These are phyloP conservation scores for Stephanodiscus minutulus DNA, from an alignment of 108 stramenopile genomes.

Conservation along the genomic window DNA sequence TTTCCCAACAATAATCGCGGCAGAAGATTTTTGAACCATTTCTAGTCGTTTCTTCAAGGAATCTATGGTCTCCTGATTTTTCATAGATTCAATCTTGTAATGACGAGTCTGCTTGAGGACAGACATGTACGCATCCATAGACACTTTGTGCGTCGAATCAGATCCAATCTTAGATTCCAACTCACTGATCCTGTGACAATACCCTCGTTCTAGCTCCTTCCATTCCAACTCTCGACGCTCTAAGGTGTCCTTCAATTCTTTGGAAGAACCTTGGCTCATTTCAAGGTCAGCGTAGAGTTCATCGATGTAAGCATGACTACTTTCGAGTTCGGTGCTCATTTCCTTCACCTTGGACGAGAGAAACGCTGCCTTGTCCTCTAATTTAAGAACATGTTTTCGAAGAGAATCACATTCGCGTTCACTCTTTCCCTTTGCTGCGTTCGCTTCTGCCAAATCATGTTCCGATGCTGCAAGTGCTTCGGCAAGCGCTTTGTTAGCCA, in stretches of 20 bases:
- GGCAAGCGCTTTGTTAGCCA: constrained; percentile 34
- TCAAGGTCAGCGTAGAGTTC: constrained; percentile 20
- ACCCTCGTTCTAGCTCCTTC: constrained; percentile 20
- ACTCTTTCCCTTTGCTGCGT: constrained; percentile 15
- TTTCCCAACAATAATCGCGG: not conserved
- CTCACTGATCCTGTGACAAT: constrained; percentile 19
- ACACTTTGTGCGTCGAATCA: constrained; percentile 15
- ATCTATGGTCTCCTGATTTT: constrained; percentile 22
- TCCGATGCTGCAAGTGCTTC: constrained; percentile 34
- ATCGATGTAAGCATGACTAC: constrained; percentile 34
- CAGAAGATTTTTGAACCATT: constrained; percentile 5
- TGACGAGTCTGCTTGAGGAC: constrained; percentile 23
- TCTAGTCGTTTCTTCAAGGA: constrained; percentile 21
- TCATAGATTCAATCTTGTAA: constrained; percentile 22
- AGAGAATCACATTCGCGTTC: constrained; percentile 26
- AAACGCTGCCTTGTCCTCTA: constrained; percentile 20
- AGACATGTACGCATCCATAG: constrained; percentile 31
- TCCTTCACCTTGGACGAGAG: constrained; percentile 17
- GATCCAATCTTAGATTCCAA: constrained; percentile 24
- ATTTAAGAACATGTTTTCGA: not conserved
- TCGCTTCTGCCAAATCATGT: constrained; percentile 35
- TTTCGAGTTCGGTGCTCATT: constrained; percentile 20
- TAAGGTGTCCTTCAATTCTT: constrained; percentile 16
- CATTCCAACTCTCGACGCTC: constrained; percentile 23
- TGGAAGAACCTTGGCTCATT: not conserved